A percentile compares a stretch with the other conserved stretches of the same genome.
Conservation (phyloP, 2,329 filamentous ascomycete genomes). For the Reticulascus tulasneorum region DNA sequence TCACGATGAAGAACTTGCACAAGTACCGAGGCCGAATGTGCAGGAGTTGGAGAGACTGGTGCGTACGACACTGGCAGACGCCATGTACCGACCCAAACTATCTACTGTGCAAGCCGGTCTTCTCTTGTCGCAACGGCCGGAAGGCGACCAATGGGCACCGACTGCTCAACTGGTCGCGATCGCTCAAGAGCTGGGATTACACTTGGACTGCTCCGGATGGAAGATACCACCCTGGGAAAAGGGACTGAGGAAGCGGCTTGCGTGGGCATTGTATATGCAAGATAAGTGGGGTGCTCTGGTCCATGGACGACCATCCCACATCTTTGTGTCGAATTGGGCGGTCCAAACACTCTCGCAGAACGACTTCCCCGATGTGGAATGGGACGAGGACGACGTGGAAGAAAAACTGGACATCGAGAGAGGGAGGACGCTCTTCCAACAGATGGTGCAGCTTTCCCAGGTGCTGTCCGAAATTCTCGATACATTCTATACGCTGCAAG, state of each 20-base stretch:
- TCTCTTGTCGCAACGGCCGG: constrained; percentile 68
- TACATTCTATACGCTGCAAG: constrained; percentile 75
- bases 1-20: constrained; percentile 62
- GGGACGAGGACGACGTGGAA: constrained; percentile 57
- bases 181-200: constrained; percentile 80
- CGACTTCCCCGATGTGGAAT: constrained; percentile 71
- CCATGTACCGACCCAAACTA: constrained; percentile 77
- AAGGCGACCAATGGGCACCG: constrained; percentile 76
- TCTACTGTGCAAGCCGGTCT: constrained; percentile 76
- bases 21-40: constrained; percentile 66
- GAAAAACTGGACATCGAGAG: constrained; percentile 63
- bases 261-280: constrained; percentile 91
- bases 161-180: constrained; percentile 86
- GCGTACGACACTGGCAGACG: constrained; percentile 67
- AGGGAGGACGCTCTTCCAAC: constrained; percentile 66
- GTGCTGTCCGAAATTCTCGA: constrained; percentile 78
- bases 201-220: constrained; percentile 84
- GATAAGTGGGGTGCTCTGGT: constrained; percentile 87
- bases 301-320: constrained; percentile 79
- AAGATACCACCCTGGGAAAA: constrained; percentile 86
- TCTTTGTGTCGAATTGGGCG: constrained; percentile 68
- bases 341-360: constrained; percentile 61
- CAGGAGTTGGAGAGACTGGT: constrained; percentile 69
- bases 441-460: constrained; percentile 71
- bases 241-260: constrained; percentile 76